phyloP scores from a whole-genome alignment of 2,329 filamentous ascomycete genomes.

The Hymenoscyphus fructigenus region DNA sequence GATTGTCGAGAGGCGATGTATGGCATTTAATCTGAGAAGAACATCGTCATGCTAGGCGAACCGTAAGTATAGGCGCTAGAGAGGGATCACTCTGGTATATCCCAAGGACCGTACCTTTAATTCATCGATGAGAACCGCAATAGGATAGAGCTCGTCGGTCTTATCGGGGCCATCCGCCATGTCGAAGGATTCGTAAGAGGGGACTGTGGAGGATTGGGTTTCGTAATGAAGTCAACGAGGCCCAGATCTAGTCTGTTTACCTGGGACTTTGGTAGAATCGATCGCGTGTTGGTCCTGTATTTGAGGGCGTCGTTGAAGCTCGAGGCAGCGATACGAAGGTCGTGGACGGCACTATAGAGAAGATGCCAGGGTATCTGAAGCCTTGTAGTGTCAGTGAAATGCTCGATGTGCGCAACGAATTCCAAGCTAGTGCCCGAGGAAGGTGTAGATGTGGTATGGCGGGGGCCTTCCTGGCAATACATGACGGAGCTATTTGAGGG shows the following conservation, averaged over 20 bases:
- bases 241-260: constrained; percentile 35
- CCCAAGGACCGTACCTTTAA: constrained; percentile 72
- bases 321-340: not conserved
- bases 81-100: not conserved
- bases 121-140: constrained; percentile 99
- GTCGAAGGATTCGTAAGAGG: constrained; percentile 44
- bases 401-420: not conserved
- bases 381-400: constrained; percentile 4
- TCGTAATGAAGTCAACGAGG: constrained; percentile 34
- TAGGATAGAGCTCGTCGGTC: constrained; percentile 99
- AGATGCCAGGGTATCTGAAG: not conserved
- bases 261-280: constrained; percentile 30
- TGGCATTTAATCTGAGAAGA: constrained; percentile 94
- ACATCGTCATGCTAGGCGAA: constrained; percentile 88
- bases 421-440: not conserved
- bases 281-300: constrained; percentile 32
- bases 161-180: constrained; percentile 90
- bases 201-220: constrained; percentile 31
- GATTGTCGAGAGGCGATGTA: constrained; percentile 96
- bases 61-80: constrained; percentile 22
- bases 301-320: constrained; percentile 10
- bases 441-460: constrained; percentile 24
- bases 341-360: not conserved
- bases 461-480: constrained; percentile 22
- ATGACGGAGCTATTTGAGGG: constrained; percentile 28